phyloP scores from a whole-genome alignment of 2,329 filamentous ascomycete genomes.

The Clarireedia sp. region DNA sequence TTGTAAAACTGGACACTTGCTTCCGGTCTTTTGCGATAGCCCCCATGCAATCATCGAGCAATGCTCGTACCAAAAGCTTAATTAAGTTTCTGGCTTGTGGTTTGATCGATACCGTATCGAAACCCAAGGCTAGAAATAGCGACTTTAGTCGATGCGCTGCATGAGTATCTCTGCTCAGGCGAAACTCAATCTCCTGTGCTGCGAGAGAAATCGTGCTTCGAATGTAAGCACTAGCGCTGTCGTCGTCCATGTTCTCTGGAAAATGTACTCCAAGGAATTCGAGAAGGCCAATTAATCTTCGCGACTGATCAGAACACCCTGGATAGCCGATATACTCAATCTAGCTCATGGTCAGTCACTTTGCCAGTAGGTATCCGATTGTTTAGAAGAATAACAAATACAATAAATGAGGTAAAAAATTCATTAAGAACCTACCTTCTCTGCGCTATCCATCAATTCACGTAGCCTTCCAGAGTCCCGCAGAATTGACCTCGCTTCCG shows the following conservation, averaged over 20 bases:
- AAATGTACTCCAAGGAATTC: conserved; percentile 7
- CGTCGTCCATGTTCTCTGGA: conserved; percentile 9
- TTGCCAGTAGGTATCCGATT: not conserved
- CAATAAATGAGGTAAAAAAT: not conserved
- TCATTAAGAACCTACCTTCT: not conserved
- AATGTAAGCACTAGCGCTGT: conserved; percentile 9
- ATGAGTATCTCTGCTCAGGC: not conserved
- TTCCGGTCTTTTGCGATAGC: conserved; percentile 7
- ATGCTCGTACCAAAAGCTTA: conserved; percentile 8
- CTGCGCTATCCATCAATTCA: conserved; percentile 9
- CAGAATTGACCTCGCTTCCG: not conserved
- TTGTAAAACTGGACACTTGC: conserved; percentile 4
- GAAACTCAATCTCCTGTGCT: conserved; percentile 9
- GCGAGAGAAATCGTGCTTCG: conserved; percentile 8
- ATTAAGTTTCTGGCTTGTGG: conserved; percentile 7
- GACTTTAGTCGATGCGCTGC: not conserved
- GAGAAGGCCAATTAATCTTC: conserved; percentile 11
- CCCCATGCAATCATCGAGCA: conserved; percentile 1
- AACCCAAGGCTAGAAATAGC: conserved; percentile 7
- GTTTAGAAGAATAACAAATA: not conserved
- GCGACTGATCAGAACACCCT: conserved; percentile 6
- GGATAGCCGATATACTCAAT: conserved; percentile 7
- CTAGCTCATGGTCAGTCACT: conserved; percentile 4
- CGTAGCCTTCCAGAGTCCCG: not conserved
- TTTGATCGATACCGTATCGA: conserved; percentile 1